Evolutionary conservation across 176 grass and related monocot species (phyloP).

Genomic region (Aechmea fasciata): DNA sequence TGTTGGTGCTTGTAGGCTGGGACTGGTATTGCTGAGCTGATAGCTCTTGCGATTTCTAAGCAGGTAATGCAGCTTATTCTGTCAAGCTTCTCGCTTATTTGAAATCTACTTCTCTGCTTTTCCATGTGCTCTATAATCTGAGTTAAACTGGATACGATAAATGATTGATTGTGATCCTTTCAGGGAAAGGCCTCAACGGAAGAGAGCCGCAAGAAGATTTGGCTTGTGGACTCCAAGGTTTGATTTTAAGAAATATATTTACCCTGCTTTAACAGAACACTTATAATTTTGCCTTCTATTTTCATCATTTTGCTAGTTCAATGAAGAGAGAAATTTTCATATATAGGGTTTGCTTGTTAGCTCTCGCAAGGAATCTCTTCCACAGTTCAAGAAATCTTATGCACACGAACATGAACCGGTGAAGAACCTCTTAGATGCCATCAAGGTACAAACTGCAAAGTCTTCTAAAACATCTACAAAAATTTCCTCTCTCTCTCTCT

Average conservation of each 20-base stretch:
- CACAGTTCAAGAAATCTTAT: constrained; percentile 74
- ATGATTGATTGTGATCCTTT: constrained; percentile 9
- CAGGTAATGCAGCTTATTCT: constrained; percentile 10
- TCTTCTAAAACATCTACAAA: background rate
- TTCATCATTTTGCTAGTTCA: background rate
- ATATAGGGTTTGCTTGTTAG: constrained; percentile 80
- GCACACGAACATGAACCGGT: constrained; percentile 81
- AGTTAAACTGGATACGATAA: constrained; percentile 2
- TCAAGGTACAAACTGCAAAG: constrained; percentile 54
- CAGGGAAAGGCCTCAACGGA: constrained; percentile 56
- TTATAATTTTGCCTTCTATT: background rate
- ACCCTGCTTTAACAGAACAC: constrained; percentile 4
- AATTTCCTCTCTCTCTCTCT: background rate
- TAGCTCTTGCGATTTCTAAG: constrained; percentile 71
- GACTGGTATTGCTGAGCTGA: constrained; percentile 88
- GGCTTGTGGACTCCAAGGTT: constrained; percentile 95
- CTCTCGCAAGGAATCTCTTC: constrained; percentile 60
- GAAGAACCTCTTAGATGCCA: constrained; percentile 50
- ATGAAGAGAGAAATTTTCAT: background rate
- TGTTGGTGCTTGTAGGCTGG: constrained; percentile 62
- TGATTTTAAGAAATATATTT: background rate
- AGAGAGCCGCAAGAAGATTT: constrained; percentile 80
- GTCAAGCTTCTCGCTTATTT: constrained; percentile 11
- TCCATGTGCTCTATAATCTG: background rate
- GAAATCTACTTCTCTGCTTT: constrained; percentile 4